phyloP scores from a whole-genome alignment of 2,329 filamentous ascomycete species.

The Aspergillus oerlinghausenensis region DNA sequence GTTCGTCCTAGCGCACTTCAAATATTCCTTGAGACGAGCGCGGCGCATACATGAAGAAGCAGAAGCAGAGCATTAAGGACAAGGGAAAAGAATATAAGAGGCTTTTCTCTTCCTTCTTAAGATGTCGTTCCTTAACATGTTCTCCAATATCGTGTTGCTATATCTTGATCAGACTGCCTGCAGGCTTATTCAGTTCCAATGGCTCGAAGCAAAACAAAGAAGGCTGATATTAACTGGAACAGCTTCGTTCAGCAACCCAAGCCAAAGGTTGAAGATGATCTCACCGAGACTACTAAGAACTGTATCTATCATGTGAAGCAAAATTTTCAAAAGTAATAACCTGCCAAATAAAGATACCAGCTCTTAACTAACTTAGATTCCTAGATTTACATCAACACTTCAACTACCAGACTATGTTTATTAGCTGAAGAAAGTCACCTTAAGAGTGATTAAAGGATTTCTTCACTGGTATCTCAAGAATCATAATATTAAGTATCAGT shows the following conservation, averaged over 20 bases:
- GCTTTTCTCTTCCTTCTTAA: neutral
- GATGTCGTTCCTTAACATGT: neutral
- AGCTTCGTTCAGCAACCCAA: constrained; percentile 8
- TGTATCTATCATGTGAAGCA: too few relatives aligned
- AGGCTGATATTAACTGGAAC: constrained; percentile 6
- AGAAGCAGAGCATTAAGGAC: too few relatives aligned
- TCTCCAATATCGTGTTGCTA: too few relatives aligned
- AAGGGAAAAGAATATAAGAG: neutral
- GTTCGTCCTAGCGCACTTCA: neutral
- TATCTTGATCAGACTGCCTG: neutral
- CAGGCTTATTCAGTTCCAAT: neutral
- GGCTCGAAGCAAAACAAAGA: neutral
- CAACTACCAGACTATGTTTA: neutral
- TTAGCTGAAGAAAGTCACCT: constrained; percentile 8
- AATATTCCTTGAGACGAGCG: neutral
- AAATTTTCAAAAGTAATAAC: too few relatives aligned
- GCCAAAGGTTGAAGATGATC: constrained; percentile 1
- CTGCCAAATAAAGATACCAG: too few relatives aligned
- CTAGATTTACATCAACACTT: too few relatives aligned
- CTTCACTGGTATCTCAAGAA: constrained; percentile 11
- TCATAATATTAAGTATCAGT: constrained; percentile 8
- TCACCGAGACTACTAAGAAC: neutral
- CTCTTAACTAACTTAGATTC: too few relatives aligned
- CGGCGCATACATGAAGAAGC: neutral
- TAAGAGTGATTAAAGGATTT: constrained; percentile 11